A percentile compares a stretch with the other conserved stretches of the same genome.
Evolutionary conservation across 805 yeast genomes (phyloP).

Genomic region (Candida manassasensis): DNA sequence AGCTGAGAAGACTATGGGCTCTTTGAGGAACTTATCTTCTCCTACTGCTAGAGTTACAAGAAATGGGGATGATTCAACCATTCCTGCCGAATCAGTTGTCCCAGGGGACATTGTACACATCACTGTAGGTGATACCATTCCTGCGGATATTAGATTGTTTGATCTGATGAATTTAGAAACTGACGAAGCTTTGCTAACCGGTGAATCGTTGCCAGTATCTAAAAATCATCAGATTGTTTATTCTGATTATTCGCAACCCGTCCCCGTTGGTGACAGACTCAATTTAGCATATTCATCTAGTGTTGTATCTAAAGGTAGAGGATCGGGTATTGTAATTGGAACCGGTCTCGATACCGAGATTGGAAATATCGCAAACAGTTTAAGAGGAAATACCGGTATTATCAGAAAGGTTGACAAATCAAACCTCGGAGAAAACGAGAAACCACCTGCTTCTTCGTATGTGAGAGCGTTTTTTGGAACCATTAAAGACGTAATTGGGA

Average conservation of each 20-base stretch:
- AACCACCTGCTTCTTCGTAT: conserved; percentile 34
- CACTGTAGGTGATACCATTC: conserved; percentile 39
- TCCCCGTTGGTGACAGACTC: conserved; percentile 34
- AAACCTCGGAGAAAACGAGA: conserved; percentile 20
- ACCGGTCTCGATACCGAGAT: conserved; percentile 40
- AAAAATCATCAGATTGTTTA: conserved; percentile 33
- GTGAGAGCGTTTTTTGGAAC: conserved; percentile 34
- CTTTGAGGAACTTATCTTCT: conserved; percentile 42
- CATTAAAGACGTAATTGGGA: conserved; percentile 36
- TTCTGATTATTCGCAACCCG: conserved; percentile 29
- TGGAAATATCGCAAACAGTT: conserved; percentile 37
- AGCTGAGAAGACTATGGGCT: conserved; percentile 49
- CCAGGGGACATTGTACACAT: conserved; percentile 42
- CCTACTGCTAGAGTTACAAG: conserved; percentile 45
- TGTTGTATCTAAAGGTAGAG: conserved; percentile 39
- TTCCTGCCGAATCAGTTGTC: conserved; percentile 40
- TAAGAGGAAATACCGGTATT: conserved; percentile 19
- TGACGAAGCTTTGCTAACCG: conserved; percentile 42
- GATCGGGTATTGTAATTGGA: conserved; percentile 33
- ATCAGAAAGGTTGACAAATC: conserved; percentile 32
- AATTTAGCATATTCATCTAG: conserved; percentile 34
- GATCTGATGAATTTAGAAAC: conserved; percentile 35
- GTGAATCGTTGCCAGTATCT: conserved; percentile 32
- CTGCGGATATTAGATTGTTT: conserved; percentile 38
- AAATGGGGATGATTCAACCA: conserved; percentile 31